Conservation (phyloP, 2,329 filamentous ascomycete genomes). For the Fusarium irregulare region DNA sequence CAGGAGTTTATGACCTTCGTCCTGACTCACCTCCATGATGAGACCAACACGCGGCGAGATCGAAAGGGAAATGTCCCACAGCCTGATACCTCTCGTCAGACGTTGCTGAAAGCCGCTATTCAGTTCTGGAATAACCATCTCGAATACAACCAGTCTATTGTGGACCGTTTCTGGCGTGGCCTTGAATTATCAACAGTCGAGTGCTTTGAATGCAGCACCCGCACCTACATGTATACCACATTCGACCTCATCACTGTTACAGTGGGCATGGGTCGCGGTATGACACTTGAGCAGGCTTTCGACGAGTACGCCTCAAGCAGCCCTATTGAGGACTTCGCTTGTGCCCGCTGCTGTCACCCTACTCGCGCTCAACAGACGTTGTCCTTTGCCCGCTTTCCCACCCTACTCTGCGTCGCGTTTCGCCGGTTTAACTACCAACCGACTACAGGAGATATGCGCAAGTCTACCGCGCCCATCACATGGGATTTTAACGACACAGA, state of each 20-base stretch:
- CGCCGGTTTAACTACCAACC: conserved; percentile 64
- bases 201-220: conserved; percentile 69
- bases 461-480: conserved; percentile 76
- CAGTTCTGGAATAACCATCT: conserved; percentile 81
- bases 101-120: conserved; percentile 67
- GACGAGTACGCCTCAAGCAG: conserved; percentile 76
- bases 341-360: conserved; percentile 77
- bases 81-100: conserved; percentile 50
- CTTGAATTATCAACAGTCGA: conserved; percentile 78
- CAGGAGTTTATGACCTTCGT: conserved; percentile 90
- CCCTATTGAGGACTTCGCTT: conserved; percentile 75
- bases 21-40: conserved; percentile 83
- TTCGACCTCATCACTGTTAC: conserved; percentile 67
- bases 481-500: conserved; percentile 81
- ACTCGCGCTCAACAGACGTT: conserved; percentile 76
- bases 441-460: conserved; percentile 58
- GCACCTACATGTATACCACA: conserved; percentile 56
- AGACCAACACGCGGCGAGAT: conserved; percentile 75
- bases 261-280: conserved; percentile 48
- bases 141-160: conserved; percentile 76
- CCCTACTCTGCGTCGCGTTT: conserved; percentile 81
- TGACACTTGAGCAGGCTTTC: conserved; percentile 70
- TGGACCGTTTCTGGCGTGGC: conserved; percentile 83
- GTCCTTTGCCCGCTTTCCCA: conserved; percentile 81
- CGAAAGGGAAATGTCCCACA: conserved; percentile 48